Conservation (phyloP, 1,284 basidiomycete species). For the Gymnopus androsaceus region DNA sequence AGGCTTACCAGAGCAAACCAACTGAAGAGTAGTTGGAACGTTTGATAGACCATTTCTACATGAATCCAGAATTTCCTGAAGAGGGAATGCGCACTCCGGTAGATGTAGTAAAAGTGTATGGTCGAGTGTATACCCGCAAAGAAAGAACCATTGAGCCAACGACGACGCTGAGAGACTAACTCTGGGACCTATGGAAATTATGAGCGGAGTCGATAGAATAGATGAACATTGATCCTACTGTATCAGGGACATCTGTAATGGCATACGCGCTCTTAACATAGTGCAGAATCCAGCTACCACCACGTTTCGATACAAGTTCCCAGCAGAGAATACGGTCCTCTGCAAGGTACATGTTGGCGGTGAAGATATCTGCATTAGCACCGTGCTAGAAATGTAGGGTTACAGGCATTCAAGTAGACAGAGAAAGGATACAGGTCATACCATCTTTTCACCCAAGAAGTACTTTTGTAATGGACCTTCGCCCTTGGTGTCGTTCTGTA, state of each 20-base stretch:
- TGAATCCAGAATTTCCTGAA: conserved; percentile 93
- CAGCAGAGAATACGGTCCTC: conserved; percentile 77
- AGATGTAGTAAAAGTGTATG: conserved; percentile 91
- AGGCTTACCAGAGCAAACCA: conserved; percentile 82
- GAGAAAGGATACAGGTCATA: conserved; percentile 28
- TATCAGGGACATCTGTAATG: conserved; percentile 90
- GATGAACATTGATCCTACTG: conserved; percentile 42
- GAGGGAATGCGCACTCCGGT: conserved; percentile 84
- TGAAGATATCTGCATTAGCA: conserved; percentile 86
- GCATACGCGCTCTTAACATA: conserved; percentile 94
- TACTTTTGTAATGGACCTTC: conserved; percentile 92
- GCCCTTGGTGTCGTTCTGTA: conserved; percentile 83
- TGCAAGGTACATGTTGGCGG: conserved; percentile 89
- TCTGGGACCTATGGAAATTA: conserved; percentile 65
- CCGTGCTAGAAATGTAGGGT: conserved; percentile 55
- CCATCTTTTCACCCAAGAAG: conserved; percentile 92
- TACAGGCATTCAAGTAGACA: conserved; percentile 5
- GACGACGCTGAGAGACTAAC: conserved; percentile 87
- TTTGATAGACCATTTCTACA: conserved; percentile 90
- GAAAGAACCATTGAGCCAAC: conserved; percentile 98
- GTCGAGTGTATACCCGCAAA: conserved; percentile 91
- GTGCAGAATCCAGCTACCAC: conserved; percentile 86
- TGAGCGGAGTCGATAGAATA: background rate
- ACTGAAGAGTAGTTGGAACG: conserved; percentile 87
- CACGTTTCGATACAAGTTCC: conserved; percentile 90